A percentile compares a stretch with the other conserved stretches of the same genome.
These are phyloP conservation scores for Aspergillus glaucus DNA, from an alignment of 2,329 filamentous ascomycete genomes.

Conservation along the genomic window DNA sequence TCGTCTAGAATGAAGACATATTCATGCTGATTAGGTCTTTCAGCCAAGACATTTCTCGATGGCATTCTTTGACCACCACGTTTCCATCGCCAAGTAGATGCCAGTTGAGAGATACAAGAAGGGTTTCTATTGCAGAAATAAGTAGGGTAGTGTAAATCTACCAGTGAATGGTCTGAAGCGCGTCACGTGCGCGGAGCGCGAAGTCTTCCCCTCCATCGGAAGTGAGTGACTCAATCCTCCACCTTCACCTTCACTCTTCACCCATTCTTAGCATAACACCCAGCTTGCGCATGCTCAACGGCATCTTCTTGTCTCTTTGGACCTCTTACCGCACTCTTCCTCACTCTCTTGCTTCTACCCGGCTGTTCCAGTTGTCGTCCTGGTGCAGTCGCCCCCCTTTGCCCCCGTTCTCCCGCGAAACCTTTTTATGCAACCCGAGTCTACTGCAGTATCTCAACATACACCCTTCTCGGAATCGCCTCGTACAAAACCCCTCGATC, in stretches of 20 bases:
- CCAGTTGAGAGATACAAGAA: too few species aligned
- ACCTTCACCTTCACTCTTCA: too few species aligned
- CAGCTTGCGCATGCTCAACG: conserved; percentile 29
- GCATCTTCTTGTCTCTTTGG: conserved; percentile 63
- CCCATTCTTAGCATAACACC: too few species aligned
- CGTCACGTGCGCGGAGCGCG: too few species aligned
- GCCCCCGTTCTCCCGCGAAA: conserved; percentile 26
- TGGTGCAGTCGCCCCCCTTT: conserved; percentile 51
- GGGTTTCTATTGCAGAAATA: too few species aligned
- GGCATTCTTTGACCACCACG: not conserved
- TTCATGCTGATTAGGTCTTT: too few species aligned
- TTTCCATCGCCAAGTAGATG: too few species aligned
- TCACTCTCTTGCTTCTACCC: conserved; percentile 9
- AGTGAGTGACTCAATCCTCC: too few species aligned
- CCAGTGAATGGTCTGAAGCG: too few species aligned
- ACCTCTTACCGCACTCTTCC: not conserved
- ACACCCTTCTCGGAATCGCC: conserved; percentile 34
- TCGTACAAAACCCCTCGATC: conserved; percentile 25
- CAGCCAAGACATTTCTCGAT: not conserved
- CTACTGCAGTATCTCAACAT: conserved; percentile 45
- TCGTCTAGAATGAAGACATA: too few species aligned
- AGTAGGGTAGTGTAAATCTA: too few species aligned
- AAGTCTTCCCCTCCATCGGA: too few species aligned
- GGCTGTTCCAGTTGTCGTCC: conserved; percentile 46
- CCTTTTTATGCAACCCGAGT: conserved; percentile 62